Percentiles rank a stretch among this genome's conserved stretches.
Conservation (phyloP, 345 rosid species). For the Populus deltoides region DNA sequence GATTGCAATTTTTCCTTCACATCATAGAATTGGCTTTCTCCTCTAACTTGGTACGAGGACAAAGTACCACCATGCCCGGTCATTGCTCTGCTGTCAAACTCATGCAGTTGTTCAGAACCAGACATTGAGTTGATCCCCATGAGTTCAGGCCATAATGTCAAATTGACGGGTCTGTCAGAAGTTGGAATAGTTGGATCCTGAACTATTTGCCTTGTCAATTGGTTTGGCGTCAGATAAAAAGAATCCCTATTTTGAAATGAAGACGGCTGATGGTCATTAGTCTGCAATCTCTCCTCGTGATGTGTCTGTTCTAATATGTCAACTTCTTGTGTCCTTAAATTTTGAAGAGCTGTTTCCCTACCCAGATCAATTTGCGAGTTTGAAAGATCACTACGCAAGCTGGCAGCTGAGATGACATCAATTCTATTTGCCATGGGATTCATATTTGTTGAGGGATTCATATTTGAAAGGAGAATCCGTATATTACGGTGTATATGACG, state of each 20-base stretch:
- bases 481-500: constrained; percentile 84
- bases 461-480: constrained; percentile 58
- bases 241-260: constrained; percentile 40
- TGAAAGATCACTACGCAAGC: constrained; percentile 30
- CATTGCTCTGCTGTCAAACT: constrained; percentile 43
- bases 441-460: constrained; percentile 31
- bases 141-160: constrained; percentile 53
- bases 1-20: constrained; percentile 68
- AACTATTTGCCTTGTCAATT: constrained; percentile 42
- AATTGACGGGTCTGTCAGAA: constrained; percentile 32
- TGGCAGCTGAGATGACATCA: constrained; percentile 44
- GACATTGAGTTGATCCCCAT: constrained; percentile 34
- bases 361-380: constrained; percentile 43
- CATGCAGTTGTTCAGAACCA: constrained; percentile 38
- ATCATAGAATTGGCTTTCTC: constrained; percentile 37
- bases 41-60: constrained; percentile 31
- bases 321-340: constrained; percentile 32
- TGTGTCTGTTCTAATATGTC: constrained; percentile 27
- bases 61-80: constrained; percentile 30
- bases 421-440: constrained; percentile 38
- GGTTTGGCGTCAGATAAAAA: constrained; percentile 36
- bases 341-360: constrained; percentile 47
- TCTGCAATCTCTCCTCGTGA: constrained; percentile 43
- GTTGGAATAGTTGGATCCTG: constrained; percentile 30
- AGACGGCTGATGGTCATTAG: constrained; percentile 32